phyloP scores from a whole-genome alignment of 1,284 basidiomycete species.

The Cutaneotrichosporon daszewskae region DNA sequence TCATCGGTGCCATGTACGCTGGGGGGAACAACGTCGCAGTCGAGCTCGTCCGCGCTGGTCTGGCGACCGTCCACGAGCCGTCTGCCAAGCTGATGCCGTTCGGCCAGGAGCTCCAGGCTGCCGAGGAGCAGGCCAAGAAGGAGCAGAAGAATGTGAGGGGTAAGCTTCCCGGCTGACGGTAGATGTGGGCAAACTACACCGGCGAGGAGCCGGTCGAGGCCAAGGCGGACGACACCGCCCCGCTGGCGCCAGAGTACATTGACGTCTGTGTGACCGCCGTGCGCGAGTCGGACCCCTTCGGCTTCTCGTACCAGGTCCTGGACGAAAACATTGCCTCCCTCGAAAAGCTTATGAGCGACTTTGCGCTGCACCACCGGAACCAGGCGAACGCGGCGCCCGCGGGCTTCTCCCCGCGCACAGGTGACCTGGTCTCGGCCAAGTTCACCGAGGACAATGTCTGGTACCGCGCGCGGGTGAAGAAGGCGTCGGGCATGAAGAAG shows the following conservation, averaged over 20 bases:
- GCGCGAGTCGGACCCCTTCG: constrained; percentile 66
- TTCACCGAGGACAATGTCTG: constrained; percentile 69
- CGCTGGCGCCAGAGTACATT: constrained; percentile 74
- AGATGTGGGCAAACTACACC: constrained; percentile 81
- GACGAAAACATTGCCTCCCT: constrained; percentile 82
- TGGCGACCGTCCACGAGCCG: constrained; percentile 78
- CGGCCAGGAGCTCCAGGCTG: constrained; percentile 71
- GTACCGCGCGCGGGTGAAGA: constrained; percentile 87
- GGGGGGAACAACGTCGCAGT: constrained; percentile 77
- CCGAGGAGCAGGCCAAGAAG: constrained; percentile 76
- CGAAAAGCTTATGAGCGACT: constrained; percentile 89
- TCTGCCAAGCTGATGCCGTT: constrained; percentile 77
- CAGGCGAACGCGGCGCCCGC: constrained; percentile 54
- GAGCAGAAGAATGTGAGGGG: constrained; percentile 65
- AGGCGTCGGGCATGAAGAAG: constrained; percentile 73
- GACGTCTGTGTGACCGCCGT: constrained; percentile 90
- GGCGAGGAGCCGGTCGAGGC: constrained; percentile 55
- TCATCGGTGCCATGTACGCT: constrained; percentile 82
- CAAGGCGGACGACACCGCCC: constrained; percentile 48
- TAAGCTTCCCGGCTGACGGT: constrained; percentile 2
- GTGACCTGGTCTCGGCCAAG: constrained; percentile 77
- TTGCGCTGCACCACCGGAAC: constrained; percentile 73
- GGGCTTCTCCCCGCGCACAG: constrained; percentile 68
- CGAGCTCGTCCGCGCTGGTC: constrained; percentile 65
- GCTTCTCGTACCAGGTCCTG: constrained; percentile 86